phyloP scores from a whole-genome alignment of 2,329 filamentous ascomycete genomes.

The Phaeosphaeria sp. region DNA sequence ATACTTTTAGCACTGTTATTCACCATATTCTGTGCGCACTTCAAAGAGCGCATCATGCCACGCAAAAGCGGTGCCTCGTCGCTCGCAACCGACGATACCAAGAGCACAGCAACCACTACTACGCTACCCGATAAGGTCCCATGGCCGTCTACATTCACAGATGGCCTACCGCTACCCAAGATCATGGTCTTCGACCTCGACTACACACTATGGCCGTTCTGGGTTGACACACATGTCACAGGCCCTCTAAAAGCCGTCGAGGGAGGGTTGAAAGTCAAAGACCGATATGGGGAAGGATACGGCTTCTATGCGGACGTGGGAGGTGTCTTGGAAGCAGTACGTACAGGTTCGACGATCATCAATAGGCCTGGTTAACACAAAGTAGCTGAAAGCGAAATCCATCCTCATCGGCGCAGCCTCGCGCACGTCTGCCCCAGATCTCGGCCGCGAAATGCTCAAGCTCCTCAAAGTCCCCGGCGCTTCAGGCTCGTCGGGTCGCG shows the following conservation, averaged over 20 bases:
- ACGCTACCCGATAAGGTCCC: slow-evolving; percentile 44
- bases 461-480: slow-evolving; percentile 68
- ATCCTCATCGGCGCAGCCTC: slow-evolving; percentile 76
- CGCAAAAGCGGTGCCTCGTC: slow-evolving; percentile 30
- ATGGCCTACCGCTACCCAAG: slow-evolving; percentile 75
- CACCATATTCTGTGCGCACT: neutral
- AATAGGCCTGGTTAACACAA: neutral
- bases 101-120: slow-evolving; percentile 39
- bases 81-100: slow-evolving; percentile 24
- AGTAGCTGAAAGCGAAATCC: slow-evolving; percentile 51
- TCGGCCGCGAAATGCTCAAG: slow-evolving; percentile 81
- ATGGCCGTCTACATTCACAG: slow-evolving; percentile 64
- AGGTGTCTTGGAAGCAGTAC: slow-evolving; percentile 48
- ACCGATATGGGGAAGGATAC: slow-evolving; percentile 55
- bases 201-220: slow-evolving; percentile 99
- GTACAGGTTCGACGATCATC: neutral
- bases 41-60: slow-evolving; percentile 31
- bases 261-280: slow-evolving; percentile 57
- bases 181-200: slow-evolving; percentile 94
- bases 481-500: slow-evolving; percentile 52
- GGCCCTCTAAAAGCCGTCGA: slow-evolving; percentile 67
- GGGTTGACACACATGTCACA: slow-evolving; percentile 91
- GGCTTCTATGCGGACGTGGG: slow-evolving; percentile 57
- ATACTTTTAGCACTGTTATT: neutral
- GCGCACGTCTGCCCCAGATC: slow-evolving; percentile 78